These are phyloP conservation scores for Cytospora mali DNA, from an alignment of 2,329 filamentous ascomycete species.

Conservation along the genomic window DNA sequence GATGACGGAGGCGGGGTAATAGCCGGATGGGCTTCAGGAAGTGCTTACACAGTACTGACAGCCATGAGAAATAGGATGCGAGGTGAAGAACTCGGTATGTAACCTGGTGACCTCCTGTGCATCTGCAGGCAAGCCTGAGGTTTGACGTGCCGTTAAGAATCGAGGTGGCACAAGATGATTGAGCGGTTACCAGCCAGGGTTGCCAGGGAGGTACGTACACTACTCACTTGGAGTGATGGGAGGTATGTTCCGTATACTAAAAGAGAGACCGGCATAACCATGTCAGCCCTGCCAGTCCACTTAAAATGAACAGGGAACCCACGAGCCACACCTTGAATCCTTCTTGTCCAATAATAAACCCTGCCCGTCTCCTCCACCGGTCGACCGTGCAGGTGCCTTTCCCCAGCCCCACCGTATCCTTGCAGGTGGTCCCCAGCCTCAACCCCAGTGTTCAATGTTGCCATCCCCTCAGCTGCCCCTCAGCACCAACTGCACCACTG, in stretches of 20 bases:
- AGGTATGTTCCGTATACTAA: no score
- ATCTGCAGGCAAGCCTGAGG: background rate
- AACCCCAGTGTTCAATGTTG: background rate
- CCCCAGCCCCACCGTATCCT: slow-evolving; percentile 7
- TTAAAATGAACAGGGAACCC: slow-evolving; percentile 8
- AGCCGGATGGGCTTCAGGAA: background rate
- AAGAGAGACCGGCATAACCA: background rate
- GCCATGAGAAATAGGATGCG: background rate
- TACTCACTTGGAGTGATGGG: no score
- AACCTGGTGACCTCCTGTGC: background rate
- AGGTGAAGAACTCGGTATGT: background rate
- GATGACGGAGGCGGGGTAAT: background rate
- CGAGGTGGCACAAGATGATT: background rate
- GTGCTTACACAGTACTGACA: no score
- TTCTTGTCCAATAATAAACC: slow-evolving; percentile 10
- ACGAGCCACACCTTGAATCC: slow-evolving; percentile 20
- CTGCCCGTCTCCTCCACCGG: background rate
- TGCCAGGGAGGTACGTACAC: no score
- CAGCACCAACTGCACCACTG: background rate
- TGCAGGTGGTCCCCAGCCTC: background rate
- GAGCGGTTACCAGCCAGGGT: background rate
- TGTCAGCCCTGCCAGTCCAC: slow-evolving; percentile 10
- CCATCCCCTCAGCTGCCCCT: background rate
- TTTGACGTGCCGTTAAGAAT: background rate
- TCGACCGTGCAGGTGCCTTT: no score